Base-by-base conservation (phyloP, 176 grass and related monocot species). In the Microstegium vimineum region DNA sequence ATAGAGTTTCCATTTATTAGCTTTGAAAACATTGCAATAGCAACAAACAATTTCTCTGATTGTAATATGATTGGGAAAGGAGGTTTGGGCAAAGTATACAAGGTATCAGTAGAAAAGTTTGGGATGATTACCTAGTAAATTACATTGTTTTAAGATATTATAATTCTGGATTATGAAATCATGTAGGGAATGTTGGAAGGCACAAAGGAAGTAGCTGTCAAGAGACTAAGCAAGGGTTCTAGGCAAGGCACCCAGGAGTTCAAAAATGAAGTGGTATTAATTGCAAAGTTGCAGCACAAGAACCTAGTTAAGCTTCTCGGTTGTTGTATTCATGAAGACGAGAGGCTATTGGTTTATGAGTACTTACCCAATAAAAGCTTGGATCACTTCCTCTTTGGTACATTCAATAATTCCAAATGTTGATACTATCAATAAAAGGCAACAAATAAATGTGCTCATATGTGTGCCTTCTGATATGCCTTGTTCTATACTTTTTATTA, bases 211-310 rank as follows among this genome's bases (percentile, higher is more conserved):
- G 66, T 69, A 23, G 66, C 66, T 0, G 10, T 69, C 66, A 66
- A 67, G 33, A 67, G 64, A 36, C 64, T 56, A 6, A 81, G 69
- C 13, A 82, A 43, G 20, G 31, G 62, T 54, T 90, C 87, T 6
- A 35, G 15, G 2, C 89, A 94, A 84, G 89, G 89, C 6, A 4
- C 25, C 0, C 37, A 91, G 1, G 83, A 91, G 7, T 91, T 89
- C 49, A 94, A 86, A 40, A 82, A 94, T 51, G 92, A 89, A 87
- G 86, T 91, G 8, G 41, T 84, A 43, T 65, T 94, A 16, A 89
- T 94, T 10, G 85, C 76, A 26, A 94, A 94, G 63, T 59, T 91
- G 28, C 89, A 94, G 65, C 92, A 94, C 11, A 85, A 37, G 12
- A 94, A 94, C n/a, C 52, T 94, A 64, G 88, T 90, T 16, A 52